phyloP scores from a whole-genome alignment of 129 eudicot species.

The Rutidosis leptorrhynchoides region DNA sequence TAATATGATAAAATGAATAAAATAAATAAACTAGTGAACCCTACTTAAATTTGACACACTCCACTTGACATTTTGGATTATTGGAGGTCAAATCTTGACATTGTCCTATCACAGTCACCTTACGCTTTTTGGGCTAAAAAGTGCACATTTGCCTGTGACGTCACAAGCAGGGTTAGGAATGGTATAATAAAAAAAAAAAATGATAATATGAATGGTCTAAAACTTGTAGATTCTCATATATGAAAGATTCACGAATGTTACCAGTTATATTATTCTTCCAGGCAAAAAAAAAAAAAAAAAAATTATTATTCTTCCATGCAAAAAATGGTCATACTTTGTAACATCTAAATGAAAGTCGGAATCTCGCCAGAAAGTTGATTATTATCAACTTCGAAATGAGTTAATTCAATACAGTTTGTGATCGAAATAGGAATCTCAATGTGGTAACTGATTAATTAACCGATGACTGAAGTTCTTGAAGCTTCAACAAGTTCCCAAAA shows the following conservation, averaged over 20 bases:
- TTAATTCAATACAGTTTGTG: slow-evolving; percentile 53
- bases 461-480: slow-evolving; percentile 77
- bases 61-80: too few relatives aligned
- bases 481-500: slow-evolving; percentile 47
- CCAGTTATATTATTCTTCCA: slow-evolving; percentile 87
- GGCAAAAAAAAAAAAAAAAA: too few relatives aligned
- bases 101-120: too few relatives aligned
- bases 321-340: slow-evolving; percentile 77
- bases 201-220: slow-evolving; percentile 80
- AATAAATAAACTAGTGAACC: too few relatives aligned
- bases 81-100: too few relatives aligned
- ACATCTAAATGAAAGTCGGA: slow-evolving; percentile 53
- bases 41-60: too few relatives aligned
- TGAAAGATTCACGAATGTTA: slow-evolving; percentile 63
- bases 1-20: too few relatives aligned
- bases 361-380: slow-evolving; percentile 72
- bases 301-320: slow-evolving; percentile 93
- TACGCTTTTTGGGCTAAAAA: too few relatives aligned
- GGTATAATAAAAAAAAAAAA: too few relatives aligned
- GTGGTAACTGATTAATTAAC: slow-evolving; percentile 72
- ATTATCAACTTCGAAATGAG: slow-evolving; percentile 87
- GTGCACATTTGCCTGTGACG: too few relatives aligned
- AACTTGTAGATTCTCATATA: slow-evolving; percentile 73
- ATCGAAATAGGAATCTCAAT: slow-evolving; percentile 66
- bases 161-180: too few relatives aligned